Evolutionary conservation across 768 basidiomycete species (phyloP).

Genomic region (Podaxis pistillaris): DNA sequence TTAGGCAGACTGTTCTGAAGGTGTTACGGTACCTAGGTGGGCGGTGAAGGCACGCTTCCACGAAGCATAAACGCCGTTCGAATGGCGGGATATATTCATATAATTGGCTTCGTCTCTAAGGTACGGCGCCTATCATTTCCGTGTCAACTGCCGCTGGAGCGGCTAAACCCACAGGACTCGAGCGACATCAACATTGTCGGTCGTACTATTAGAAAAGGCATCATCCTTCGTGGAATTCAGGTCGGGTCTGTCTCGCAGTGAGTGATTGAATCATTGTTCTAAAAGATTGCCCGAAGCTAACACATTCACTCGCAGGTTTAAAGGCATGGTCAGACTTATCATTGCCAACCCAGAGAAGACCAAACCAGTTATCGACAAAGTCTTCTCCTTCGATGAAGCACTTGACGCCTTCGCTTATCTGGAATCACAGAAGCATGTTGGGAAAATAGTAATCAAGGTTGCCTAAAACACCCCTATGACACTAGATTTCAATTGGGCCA

Average conservation of each 20-base stretch:
- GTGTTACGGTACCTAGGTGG: constrained; percentile 14
- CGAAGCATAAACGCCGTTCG: constrained; percentile 35
- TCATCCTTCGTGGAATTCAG: not conserved
- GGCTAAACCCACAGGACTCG: not conserved
- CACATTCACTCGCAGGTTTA: constrained; percentile 35
- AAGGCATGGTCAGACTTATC: constrained; percentile 48
- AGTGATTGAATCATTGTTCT: not conserved
- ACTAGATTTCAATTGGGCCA: not conserved
- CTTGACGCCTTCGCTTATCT: constrained; percentile 50
- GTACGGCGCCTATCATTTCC: constrained; percentile 17
- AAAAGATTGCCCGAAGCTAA: not conserved
- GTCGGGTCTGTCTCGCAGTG: not conserved
- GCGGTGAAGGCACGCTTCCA: constrained; percentile 44
- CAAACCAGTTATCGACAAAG: constrained; percentile 51
- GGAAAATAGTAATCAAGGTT: constrained; percentile 56
- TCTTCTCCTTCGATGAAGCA: constrained; percentile 54
- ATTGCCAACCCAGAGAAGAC: constrained; percentile 36
- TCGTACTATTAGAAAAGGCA: not conserved
- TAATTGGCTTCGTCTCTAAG: constrained; percentile 45
- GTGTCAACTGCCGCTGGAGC: not conserved
- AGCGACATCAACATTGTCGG: not conserved
- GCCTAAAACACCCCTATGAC: not conserved
- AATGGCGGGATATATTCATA: constrained; percentile 38
- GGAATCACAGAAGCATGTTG: constrained; percentile 52
- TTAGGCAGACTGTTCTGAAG: not conserved